Conservation (phyloP, 257 asterid genomes). For the Ajuga chamaepitys region DNA sequence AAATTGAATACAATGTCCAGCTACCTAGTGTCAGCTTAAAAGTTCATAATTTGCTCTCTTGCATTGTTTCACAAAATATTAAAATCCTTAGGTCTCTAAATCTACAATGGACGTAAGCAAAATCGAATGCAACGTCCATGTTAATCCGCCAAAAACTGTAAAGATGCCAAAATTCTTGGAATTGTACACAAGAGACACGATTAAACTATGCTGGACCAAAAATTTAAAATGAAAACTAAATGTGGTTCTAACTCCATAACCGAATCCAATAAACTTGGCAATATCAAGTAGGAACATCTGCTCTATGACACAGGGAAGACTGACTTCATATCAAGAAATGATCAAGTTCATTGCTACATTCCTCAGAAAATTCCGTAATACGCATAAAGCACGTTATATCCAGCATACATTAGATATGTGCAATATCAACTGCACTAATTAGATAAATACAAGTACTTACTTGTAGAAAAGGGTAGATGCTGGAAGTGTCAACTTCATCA, state of each 20-base stretch:
- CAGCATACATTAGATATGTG: not conserved
- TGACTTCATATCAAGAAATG: not conserved
- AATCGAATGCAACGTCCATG: not conserved
- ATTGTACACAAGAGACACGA: not conserved
- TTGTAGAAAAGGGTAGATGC: conserved; percentile 59
- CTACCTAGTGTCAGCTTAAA: not conserved
- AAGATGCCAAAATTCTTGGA: not conserved
- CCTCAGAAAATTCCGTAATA: not conserved
- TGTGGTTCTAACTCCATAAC: not conserved
- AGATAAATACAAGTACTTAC: conserved; percentile 28
- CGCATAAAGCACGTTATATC: not conserved
- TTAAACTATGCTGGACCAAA: not conserved
- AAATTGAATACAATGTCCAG: no score
- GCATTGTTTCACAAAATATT: no score
- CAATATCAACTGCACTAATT: not conserved
- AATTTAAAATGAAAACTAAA: not conserved
- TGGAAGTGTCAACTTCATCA: conserved; percentile 75
- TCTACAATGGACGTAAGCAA: not conserved
- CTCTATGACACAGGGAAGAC: not conserved
- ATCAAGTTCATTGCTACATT: not conserved
- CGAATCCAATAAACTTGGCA: not conserved
- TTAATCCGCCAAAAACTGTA: not conserved
- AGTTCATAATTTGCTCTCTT: no score
- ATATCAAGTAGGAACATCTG: not conserved
- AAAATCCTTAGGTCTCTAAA: not conserved